Conservation (phyloP, 1,284 basidiomycete genomes). For the Leccinum pallidistipes region DNA sequence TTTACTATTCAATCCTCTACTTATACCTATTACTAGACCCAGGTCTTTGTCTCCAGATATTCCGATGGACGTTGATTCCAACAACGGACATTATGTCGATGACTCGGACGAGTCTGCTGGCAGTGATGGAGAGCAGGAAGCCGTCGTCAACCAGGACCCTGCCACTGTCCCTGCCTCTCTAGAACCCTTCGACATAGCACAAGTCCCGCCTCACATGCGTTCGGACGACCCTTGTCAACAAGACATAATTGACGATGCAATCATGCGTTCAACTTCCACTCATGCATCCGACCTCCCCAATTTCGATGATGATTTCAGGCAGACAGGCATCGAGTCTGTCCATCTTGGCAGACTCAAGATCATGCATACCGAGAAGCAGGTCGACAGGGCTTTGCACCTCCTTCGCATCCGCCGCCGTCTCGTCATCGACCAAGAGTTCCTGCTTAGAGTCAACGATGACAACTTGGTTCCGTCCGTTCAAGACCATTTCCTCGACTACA, state of each 20-base stretch:
- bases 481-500: conserved; percentile 7
- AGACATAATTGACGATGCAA: not conserved
- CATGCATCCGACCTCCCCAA: not conserved
- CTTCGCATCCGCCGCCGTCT: not conserved
- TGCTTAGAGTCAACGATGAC: not conserved
- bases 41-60: too few relatives aligned
- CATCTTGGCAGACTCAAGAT: not conserved
- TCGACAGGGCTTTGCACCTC: not conserved
- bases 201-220: not conserved
- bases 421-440: not conserved
- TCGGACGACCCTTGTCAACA: not conserved
- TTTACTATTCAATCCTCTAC: too few relatives aligned
- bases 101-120: too few relatives aligned
- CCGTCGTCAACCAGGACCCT: not conserved
- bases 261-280: not conserved
- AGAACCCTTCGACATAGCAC: not conserved
- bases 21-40: too few relatives aligned
- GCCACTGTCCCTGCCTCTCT: not conserved
- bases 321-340: not conserved
- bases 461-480: not conserved
- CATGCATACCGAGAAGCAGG: not conserved
- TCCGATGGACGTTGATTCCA: too few relatives aligned
- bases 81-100: too few relatives aligned
- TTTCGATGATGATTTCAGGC: not conserved
- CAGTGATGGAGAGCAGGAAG: too few relatives aligned